These are phyloP conservation scores for Aspergillus glaucus DNA, from an alignment of 2,329 filamentous ascomycete species.

Conservation along the genomic window DNA sequence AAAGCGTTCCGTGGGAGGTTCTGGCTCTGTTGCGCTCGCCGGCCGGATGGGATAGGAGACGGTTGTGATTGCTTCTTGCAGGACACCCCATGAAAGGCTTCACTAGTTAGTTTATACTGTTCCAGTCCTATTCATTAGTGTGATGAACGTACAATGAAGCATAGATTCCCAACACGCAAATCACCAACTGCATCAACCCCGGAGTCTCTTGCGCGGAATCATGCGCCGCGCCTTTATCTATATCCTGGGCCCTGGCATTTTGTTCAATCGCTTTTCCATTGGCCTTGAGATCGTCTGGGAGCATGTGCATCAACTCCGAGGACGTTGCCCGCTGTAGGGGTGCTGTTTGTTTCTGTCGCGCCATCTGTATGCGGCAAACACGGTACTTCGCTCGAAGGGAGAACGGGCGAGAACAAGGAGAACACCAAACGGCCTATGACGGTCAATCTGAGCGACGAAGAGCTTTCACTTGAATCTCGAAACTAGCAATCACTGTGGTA, in stretches of 20 bases:
- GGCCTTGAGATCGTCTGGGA: conserved; percentile 24
- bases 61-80: conserved; percentile 96
- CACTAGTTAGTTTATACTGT: neutral
- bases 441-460: no score
- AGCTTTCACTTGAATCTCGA: neutral
- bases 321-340: conserved; percentile 61
- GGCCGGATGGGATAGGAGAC: conserved; percentile 66
- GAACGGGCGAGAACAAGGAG: conserved; percentile 18
- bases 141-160: conserved; percentile 69
- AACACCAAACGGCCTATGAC: neutral
- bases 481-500: neutral
- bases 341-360: conserved; percentile 61
- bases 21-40: conserved; percentile 38
- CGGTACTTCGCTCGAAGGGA: neutral
- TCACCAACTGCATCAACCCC: conserved; percentile 67
- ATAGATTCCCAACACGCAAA: conserved; percentile 93
- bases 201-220: conserved; percentile 35
- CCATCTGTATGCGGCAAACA: conserved; percentile 46
- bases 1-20: conserved; percentile 61
- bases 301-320: conserved; percentile 54
- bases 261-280: conserved; percentile 10
- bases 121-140: neutral
- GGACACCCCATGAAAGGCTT: conserved; percentile 88
- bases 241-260: conserved; percentile 25
- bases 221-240: conserved; percentile 9